Percentiles rank a stretch among this genome's conserved stretches.
Evolutionary conservation across 768 basidiomycete species (phyloP).

Genomic region (Pholiota microspora): DNA sequence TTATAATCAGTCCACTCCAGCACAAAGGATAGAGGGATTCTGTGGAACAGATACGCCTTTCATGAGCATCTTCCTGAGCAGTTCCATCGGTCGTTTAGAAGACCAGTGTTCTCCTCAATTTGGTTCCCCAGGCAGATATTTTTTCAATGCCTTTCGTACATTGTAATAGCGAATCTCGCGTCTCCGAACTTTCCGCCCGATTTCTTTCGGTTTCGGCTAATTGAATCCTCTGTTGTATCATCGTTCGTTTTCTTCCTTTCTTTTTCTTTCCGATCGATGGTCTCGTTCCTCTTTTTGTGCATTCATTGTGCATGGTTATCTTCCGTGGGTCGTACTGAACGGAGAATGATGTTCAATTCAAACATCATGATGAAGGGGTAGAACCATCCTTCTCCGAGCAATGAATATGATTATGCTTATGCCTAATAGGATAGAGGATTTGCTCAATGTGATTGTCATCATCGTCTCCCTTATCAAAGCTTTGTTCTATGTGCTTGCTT

Average conservation of each 20-base stretch:
- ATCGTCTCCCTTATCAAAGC: too few species aligned
- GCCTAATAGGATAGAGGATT: too few species aligned
- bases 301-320: neutral
- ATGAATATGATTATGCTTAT: too few species aligned
- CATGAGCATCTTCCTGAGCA: neutral
- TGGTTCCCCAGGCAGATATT: neutral
- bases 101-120: constrained; percentile 4
- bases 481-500: constrained; percentile 1
- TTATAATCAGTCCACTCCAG: neutral
- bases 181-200: neutral
- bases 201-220: neutral
- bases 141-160: constrained; percentile 14
- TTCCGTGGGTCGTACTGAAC: neutral
- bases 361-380: too few species aligned
- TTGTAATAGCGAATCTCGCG: neutral
- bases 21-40: neutral
- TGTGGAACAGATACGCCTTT: neutral
- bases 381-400: too few species aligned
- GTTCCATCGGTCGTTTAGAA: constrained; percentile 14
- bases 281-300: neutral
- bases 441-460: neutral
- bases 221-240: neutral
- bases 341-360: too few species aligned
- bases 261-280: neutral
- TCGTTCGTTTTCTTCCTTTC: neutral